A percentile compares a stretch with the other conserved stretches of the same genome.
Conservation (phyloP, 768 basidiomycete species). For the Phlebiopsis gigantea region DNA sequence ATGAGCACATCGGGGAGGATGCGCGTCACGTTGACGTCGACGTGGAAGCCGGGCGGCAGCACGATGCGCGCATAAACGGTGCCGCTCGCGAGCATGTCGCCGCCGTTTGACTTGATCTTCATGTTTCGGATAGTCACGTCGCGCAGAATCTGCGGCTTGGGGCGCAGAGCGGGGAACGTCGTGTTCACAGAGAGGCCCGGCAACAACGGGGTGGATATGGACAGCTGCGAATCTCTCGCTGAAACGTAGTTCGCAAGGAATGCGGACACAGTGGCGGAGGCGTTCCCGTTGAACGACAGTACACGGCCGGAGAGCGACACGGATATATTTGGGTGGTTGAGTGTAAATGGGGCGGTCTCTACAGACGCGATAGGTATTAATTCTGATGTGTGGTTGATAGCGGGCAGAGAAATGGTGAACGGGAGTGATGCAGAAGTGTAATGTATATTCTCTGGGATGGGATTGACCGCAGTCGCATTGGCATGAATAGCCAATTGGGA, state of each 20-base stretch:
- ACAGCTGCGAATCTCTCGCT: slow-evolving; percentile 48
- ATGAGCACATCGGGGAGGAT: slow-evolving; percentile 75
- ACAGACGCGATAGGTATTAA: slow-evolving; percentile 49
- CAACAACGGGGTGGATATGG: slow-evolving; percentile 52
- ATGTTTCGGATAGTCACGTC: slow-evolving; percentile 74
- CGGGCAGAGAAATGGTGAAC: slow-evolving; percentile 53
- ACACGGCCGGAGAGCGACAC: slow-evolving; percentile 51
- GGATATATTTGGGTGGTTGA: slow-evolving; percentile 67
- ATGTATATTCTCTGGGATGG: slow-evolving; percentile 43
- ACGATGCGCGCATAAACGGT: slow-evolving; percentile 60
- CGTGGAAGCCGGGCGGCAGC: slow-evolving; percentile 63
- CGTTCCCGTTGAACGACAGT: slow-evolving; percentile 38
- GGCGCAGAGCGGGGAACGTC: slow-evolving; percentile 61
- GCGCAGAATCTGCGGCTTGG: slow-evolving; percentile 59
- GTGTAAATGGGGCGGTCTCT: slow-evolving; percentile 46
- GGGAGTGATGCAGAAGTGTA: slow-evolving; percentile 54
- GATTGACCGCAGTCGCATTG: slow-evolving; percentile 53
- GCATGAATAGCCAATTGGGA: slow-evolving; percentile 33
- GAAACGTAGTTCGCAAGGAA: slow-evolving; percentile 67
- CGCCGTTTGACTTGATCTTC: slow-evolving; percentile 47
- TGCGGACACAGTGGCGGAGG: slow-evolving; percentile 39
- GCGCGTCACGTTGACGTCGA: slow-evolving; percentile 55
- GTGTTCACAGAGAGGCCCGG: slow-evolving; percentile 40
- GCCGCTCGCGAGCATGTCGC: slow-evolving; percentile 60
- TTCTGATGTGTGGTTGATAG: slow-evolving; percentile 14